A percentile compares a stretch with the other conserved stretches of the same genome.
Conservation (phyloP, 441 rosid genomes). For the Euphorbia corollata region DNA sequence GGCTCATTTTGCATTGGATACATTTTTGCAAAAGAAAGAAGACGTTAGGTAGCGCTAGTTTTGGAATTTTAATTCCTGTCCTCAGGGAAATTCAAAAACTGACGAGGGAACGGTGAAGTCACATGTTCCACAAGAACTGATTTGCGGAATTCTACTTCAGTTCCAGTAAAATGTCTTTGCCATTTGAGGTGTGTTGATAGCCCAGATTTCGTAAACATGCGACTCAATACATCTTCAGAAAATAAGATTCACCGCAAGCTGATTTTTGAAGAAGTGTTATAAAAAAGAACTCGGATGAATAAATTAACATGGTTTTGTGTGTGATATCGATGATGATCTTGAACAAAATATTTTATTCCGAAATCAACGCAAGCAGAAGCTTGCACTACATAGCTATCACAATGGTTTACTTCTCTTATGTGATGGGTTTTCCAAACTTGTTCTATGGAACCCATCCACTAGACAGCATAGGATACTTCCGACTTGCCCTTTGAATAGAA, state of each 20-base stretch:
- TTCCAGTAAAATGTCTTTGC: neutral
- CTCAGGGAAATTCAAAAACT: too few species aligned
- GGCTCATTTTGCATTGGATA: too few species aligned
- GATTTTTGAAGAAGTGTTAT: neutral
- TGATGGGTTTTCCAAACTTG: neutral
- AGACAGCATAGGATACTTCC: neutral
- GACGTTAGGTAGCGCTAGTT: too few species aligned
- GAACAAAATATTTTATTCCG: neutral
- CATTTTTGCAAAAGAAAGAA: too few species aligned
- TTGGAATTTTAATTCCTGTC: too few species aligned
- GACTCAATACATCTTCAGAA: neutral
- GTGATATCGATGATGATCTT: neutral
- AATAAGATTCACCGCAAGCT: neutral
- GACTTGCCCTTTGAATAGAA: neutral
- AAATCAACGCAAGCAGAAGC: neutral
- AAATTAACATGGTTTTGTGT: neutral
- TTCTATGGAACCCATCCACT: neutral
- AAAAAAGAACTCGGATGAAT: neutral
- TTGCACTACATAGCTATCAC: neutral
- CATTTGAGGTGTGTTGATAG: neutral
- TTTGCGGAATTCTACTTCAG: neutral
- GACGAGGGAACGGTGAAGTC: too few species aligned
- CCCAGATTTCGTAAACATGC: neutral
- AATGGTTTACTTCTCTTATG: neutral
- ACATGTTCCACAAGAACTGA: neutral